Evolutionary conservation across 1,284 basidiomycete genomes (phyloP), one percentile per base, ranked within the genome.

Genomic region (Puccinia hordei): DNA sequence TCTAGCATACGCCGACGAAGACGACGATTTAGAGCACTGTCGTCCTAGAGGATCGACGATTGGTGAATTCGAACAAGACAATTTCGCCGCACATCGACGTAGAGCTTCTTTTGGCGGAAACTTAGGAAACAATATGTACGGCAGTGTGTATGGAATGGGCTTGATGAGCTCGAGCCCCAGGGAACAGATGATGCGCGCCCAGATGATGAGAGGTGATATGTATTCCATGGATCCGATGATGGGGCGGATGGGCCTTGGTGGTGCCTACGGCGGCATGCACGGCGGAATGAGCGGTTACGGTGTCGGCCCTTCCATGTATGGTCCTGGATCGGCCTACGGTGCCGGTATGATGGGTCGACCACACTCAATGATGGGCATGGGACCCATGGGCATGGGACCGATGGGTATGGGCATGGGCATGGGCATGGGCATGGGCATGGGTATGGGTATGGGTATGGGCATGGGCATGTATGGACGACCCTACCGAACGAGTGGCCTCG

Each of bases 401-500:
- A 49, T 61, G 68, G 68, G 68, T 19, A 65, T 65, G 33, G 49
- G 49, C 30, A 53, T 53, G 46, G 53, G 27, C 59, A 41, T 61
- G 24, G 38, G 44, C n/a, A n/a, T n/a, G 10, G 57, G n/a, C 27
- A 49, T 65, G 46, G 59, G 24, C 49, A 51, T 66, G 49, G 59
- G 57, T 22, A 46, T 19, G 9, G 59, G 61, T 33, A 44, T 46
- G 38, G 59, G 24, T 33, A 51, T 66, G 49, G 59, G 57, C 19
- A 46, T 19, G 9, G 59, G 61, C 46, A 44, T 46, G 38, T 68
- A 59, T 27, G 35, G 27, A 27, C 44, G 63, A 46, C 75, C 63
- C n/a, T 68, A 57, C 44, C 75, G 75, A 19, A 68, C 41, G 61
- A 59, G 75, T n/a, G 75, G 75, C 12, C 65, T 78, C 19, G 75